A percentile compares a stretch with the other conserved stretches of the same genome.
These are phyloP conservation scores for Mollisia scopiformis DNA, from an alignment of 2,329 filamentous ascomycete species.

Conservation along the genomic window DNA sequence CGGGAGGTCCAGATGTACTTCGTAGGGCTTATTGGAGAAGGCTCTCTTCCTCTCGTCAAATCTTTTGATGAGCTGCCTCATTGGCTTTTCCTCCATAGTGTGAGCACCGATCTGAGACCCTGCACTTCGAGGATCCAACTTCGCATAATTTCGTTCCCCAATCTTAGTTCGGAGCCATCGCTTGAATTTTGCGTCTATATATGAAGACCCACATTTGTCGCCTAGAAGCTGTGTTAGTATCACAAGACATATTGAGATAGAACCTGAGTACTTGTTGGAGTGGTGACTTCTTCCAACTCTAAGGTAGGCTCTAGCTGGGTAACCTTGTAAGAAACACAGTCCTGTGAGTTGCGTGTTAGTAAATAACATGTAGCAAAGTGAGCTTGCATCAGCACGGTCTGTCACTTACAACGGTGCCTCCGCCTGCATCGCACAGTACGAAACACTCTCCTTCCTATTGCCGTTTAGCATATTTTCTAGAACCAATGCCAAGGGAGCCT, in stretches of 20 bases:
- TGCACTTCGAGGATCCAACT: conserved; percentile 21
- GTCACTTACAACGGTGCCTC: conserved; percentile 30
- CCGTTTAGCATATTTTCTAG: neutral
- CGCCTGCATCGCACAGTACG: conserved; percentile 37
- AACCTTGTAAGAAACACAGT: conserved; percentile 12
- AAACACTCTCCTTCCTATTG: conserved; percentile 31
- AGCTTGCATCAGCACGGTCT: too few relatives aligned
- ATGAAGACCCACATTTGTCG: conserved; percentile 31
- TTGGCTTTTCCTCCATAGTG: conserved; percentile 24
- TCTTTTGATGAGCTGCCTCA: conserved; percentile 29
- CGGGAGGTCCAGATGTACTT: conserved; percentile 30
- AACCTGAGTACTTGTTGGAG: neutral
- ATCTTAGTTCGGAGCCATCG: conserved; percentile 29
- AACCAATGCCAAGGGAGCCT: neutral
- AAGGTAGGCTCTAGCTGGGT: conserved; percentile 5
- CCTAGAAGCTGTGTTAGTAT: conserved; percentile 10
- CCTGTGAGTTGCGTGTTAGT: too few relatives aligned
- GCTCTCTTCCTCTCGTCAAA: conserved; percentile 28
- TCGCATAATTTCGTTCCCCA: conserved; percentile 25
- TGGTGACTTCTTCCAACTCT: conserved; percentile 4
- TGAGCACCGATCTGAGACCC: conserved; percentile 25
- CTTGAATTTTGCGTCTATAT: conserved; percentile 33
- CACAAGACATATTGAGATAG: neutral
- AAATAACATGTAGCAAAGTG: too few relatives aligned
- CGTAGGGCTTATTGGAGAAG: conserved; percentile 18